phyloP scores from a whole-genome alignment of 768 basidiomycete genomes.

The Gautieria morchelliformis region DNA sequence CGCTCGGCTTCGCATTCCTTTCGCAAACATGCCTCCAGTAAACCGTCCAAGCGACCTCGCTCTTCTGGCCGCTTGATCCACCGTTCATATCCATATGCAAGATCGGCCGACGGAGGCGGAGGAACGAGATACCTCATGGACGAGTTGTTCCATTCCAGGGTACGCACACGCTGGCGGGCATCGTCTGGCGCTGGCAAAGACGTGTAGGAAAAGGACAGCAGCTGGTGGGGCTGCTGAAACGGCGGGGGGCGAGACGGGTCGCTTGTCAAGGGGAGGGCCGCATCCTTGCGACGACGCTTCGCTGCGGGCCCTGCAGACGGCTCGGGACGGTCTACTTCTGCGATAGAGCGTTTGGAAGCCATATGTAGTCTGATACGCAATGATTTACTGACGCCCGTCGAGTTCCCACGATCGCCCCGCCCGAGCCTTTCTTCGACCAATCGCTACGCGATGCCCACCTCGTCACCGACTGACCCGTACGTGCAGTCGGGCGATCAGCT shows the following conservation, averaged over 20 bases:
- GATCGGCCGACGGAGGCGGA: constrained; percentile 56
- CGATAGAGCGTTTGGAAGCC: too few relatives aligned
- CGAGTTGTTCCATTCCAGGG: constrained; percentile 55
- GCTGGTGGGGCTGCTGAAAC: constrained; percentile 61
- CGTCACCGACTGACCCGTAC: constrained; percentile 34
- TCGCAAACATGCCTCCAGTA: constrained; percentile 49
- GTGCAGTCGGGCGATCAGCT: constrained; percentile 83
- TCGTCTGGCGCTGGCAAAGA: constrained; percentile 15
- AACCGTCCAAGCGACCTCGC: constrained; percentile 54
- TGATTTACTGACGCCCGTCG: too few relatives aligned
- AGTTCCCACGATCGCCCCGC: neutral
- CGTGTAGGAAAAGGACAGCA: constrained; percentile 68
- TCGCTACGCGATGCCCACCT: constrained; percentile 9
- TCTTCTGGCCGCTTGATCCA: constrained; percentile 64
- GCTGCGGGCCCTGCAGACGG: too few relatives aligned
- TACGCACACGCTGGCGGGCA: constrained; percentile 19
- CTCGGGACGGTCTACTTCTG: too few relatives aligned
- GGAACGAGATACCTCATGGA: constrained; percentile 63
- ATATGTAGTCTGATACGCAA: too few relatives aligned
- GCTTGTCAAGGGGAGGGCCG: neutral
- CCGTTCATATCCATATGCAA: constrained; percentile 61
- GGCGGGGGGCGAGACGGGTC: constrained; percentile 13
- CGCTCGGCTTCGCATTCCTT: constrained; percentile 28
- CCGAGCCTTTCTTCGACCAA: constrained; percentile 5
- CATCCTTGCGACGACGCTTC: neutral